Conservation (phyloP, 2,329 filamentous ascomycete species). For the Penicillium sp. region DNA sequence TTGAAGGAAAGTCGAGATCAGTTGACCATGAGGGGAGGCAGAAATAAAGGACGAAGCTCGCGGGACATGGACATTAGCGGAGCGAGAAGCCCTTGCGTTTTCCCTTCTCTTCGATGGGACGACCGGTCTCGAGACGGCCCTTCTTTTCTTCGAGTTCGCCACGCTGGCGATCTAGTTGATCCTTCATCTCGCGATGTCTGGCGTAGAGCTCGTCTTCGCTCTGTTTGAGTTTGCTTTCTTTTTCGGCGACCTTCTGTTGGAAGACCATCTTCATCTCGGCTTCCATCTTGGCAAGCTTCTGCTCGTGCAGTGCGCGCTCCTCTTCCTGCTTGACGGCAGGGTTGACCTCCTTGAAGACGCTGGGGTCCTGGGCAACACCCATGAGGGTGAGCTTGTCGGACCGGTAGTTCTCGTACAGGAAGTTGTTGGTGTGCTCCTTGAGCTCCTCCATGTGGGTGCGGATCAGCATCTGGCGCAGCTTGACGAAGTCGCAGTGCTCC, state of each 20-base stretch:
- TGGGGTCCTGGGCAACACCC: constrained; percentile 97
- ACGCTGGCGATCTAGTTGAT: constrained; percentile 94
- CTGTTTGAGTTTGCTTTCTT: constrained; percentile 99
- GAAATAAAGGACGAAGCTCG: neutral
- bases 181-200: constrained; percentile 99
- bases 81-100: constrained; percentile 99
- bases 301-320: constrained; percentile 95
- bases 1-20: constrained; percentile 20
- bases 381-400: constrained; percentile 98
- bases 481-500: constrained; percentile 99
- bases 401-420: constrained; percentile 98
- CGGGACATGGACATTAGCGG: constrained; percentile 61
- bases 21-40: constrained; percentile 13
- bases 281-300: constrained; percentile 99
- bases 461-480: constrained; percentile 99
- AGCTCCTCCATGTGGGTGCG: constrained; percentile 99
- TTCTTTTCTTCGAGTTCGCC: constrained; percentile 99
- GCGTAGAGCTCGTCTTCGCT: constrained; percentile 99
- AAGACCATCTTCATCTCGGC: constrained; percentile 99
- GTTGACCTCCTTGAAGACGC: constrained; percentile 99
- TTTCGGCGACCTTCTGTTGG: constrained; percentile 99
- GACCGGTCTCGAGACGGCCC: constrained; percentile 86
- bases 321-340: constrained; percentile 99
- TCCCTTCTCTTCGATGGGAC: constrained; percentile 94
- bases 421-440: constrained; percentile 99